A percentile compares a stretch with the other conserved stretches of the same genome.
Conservation (phyloP, 2,329 filamentous ascomycete species). For the Fusarium coffeatum region DNA sequence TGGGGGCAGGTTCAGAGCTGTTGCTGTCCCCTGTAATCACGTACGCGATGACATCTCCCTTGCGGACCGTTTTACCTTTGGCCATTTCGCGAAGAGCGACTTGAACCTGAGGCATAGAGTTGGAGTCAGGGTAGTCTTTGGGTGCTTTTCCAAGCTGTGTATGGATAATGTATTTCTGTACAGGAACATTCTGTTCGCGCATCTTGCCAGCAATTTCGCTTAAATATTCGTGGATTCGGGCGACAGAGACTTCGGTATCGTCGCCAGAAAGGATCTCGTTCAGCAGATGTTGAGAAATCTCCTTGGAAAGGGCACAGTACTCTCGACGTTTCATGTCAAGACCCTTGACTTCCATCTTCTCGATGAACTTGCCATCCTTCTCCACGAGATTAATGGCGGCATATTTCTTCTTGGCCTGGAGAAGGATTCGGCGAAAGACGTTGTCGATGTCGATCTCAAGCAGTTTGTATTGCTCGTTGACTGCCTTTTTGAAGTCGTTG, state of each 20-base stretch:
- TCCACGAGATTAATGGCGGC: constrained; percentile 95
- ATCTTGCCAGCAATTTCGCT: constrained; percentile 86
- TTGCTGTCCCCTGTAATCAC: constrained; percentile 84
- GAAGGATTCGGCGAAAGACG: constrained; percentile 88
- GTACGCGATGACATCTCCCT: constrained; percentile 96
- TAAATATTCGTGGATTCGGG: constrained; percentile 93
- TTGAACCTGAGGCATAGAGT: constrained; percentile 96
- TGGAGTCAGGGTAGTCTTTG: constrained; percentile 91
- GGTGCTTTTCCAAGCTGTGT: constrained; percentile 96
- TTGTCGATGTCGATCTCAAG: constrained; percentile 99
- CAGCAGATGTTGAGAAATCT: constrained; percentile 89
- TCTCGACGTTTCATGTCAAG: constrained; percentile 98
- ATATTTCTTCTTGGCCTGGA: constrained; percentile 99
- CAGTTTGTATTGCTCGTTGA: constrained; percentile 92
- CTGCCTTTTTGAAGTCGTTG: constrained; percentile 91
- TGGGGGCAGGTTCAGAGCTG: constrained; percentile 77
- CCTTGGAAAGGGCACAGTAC: constrained; percentile 95
- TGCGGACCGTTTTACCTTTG: constrained; percentile 87
- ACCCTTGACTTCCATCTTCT: constrained; percentile 98
- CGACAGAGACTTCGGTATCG: constrained; percentile 87
- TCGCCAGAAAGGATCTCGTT: constrained; percentile 95
- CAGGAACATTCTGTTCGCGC: constrained; percentile 79
- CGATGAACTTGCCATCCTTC: constrained; percentile 86
- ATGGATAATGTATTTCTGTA: constrained; percentile 95
- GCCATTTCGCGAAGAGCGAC: constrained; percentile 90